Evolutionary conservation across 306 rosid genomes (phyloP), one percentile per base, ranked within the genome.

Genomic region (Arachis hypogaea): DNA sequence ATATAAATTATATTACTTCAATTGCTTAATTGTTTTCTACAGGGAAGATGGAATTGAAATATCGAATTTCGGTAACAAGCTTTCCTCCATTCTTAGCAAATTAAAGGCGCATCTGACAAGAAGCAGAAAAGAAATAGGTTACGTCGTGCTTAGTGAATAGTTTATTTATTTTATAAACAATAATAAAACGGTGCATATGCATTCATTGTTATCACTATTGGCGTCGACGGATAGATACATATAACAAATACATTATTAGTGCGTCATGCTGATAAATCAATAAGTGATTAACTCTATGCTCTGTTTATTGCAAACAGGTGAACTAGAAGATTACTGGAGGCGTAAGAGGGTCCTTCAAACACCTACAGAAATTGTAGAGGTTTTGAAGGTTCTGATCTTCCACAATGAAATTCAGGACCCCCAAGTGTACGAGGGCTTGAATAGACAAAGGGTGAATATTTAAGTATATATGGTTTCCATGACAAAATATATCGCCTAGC

Each of bases 341-440:
- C 84, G 82, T 33, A 44, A 56, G 54, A 83, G 63, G 71, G 65
- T 80, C 33, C 72, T 83, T 45, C 84, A 80, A 69, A 83, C 84
- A 44, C 84, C 87, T 1, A 80, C 79, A 1, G 82, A 83, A 80
- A 83, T 83, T 59, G 84, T 83, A 2, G 84, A 80, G 40, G 82
- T 83, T 73, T 29, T 83, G 33, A 83, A 80, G 63, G 66, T 66
- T 59, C 16, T 83, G 38, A 70, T 83, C 58, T 83, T 56, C 80
- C 82, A 81, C 63, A 58, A 58, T 42, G 84, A 80, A 12, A 14
- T 68, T 43, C 76, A 62, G 11, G 80, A 80, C 0, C 87, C 77
- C 1, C 40, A 63, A 8, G 84, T 83, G 7, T 80, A 9, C 30
- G 82, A 83, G 33, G 87, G 82, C 59, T 7, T 3, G 3, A 63